These are phyloP conservation scores for Metarhizium humberi DNA, from an alignment of 2,329 filamentous ascomycete species.

Conservation along the genomic window DNA sequence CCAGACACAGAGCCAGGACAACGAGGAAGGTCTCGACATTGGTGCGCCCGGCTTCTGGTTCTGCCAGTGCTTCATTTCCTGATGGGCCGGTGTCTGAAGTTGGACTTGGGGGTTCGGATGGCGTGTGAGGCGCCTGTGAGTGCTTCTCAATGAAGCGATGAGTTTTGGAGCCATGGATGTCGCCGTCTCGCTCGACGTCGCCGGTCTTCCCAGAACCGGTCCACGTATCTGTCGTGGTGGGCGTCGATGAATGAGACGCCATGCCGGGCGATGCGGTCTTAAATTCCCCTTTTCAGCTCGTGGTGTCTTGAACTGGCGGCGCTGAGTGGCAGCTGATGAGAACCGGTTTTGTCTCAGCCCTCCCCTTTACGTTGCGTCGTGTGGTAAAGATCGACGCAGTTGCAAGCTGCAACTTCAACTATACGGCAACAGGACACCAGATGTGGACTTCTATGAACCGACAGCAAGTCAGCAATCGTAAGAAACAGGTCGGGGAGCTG, in stretches of 20 bases:
- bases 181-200: conserved; percentile 14
- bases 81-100: neutral
- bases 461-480: too few species aligned
- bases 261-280: neutral
- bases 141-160: neutral
- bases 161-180: conserved; percentile 3
- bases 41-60: conserved; percentile 26
- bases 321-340: neutral
- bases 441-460: too few species aligned
- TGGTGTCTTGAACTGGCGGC: neutral
- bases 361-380: too few species aligned
- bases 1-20: conserved; percentile 31
- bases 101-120: neutral
- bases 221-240: conserved; percentile 11
- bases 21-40: conserved; percentile 28
- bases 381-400: too few species aligned
- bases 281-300: neutral
- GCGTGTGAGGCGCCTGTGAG: neutral
- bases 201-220: conserved; percentile 20
- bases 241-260: conserved; percentile 2
- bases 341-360: too few species aligned
- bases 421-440: too few species aligned
- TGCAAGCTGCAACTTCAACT: too few species aligned
- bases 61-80: conserved; percentile 1
- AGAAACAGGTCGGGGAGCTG: too few species aligned